Percentiles rank a stretch among this genome's conserved stretches.
Evolutionary conservation across 768 basidiomycete genomes (phyloP).

Genomic region (Chalciporus pseudorubinellus): DNA sequence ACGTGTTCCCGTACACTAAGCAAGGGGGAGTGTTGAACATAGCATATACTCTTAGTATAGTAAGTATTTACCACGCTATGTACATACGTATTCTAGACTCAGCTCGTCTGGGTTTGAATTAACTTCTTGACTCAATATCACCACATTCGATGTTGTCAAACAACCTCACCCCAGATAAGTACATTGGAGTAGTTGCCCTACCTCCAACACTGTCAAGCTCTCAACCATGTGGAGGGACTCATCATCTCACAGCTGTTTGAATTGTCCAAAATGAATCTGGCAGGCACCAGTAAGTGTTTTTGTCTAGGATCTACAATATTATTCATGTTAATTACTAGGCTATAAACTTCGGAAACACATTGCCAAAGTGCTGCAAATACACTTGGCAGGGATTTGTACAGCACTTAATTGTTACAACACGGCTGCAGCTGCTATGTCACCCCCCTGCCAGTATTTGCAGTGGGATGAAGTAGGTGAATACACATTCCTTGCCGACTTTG

Average conservation of each 20-base stretch:
- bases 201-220: too few species aligned
- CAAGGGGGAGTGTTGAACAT: too few species aligned
- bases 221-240: constrained; percentile 15
- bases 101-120: too few species aligned
- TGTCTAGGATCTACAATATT: background rate
- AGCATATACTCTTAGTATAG: too few species aligned
- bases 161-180: too few species aligned
- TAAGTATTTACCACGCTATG: too few species aligned
- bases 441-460: background rate
- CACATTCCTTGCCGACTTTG: constrained; percentile 4
- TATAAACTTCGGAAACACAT: constrained; percentile 7
- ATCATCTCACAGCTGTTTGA: constrained; percentile 17
- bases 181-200: too few species aligned
- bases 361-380: background rate
- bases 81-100: too few species aligned
- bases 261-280: constrained; percentile 20
- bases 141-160: too few species aligned
- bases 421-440: background rate
- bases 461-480: constrained; percentile 6
- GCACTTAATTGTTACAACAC: background rate
- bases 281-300: constrained; percentile 14
- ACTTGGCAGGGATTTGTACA: background rate
- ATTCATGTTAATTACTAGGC: background rate
- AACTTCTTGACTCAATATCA: too few species aligned
- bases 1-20: too few species aligned